Base-by-base conservation (phyloP, 768 basidiomycete species). In the Podaxis rugospora region DNA sequence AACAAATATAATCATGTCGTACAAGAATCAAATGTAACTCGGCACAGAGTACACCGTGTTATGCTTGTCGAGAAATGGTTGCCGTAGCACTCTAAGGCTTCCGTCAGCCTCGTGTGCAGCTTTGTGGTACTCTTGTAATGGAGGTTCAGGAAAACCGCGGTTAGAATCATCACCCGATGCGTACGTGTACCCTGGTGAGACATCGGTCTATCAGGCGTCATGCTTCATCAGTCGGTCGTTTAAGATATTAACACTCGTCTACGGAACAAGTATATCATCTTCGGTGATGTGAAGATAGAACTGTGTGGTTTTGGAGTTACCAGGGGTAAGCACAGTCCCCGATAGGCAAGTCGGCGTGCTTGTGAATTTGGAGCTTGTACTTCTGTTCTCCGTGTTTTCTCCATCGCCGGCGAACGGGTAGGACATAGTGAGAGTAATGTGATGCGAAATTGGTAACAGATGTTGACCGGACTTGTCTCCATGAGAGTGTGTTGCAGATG, bases 281-380 rank as follows among this genome's bases (percentile, higher is more conserved):
- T 61, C 36, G 21, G 59, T 61, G 21, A 55, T 39, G 18, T 40
- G 53, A n/a, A 61, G 52, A n/a, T 18, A 25, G 21, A 61, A 61
- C 21, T 61, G 28, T 49, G 52, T 37, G 18, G 35, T 46, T 46
- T 37, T 21, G 14, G 59, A 55, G 18, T 55, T 54, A 25, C 59
- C 52, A 49, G 47, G 42, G 32, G 59, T 54, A 39, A 36, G 52
- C 5, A 37, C 59, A 47, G 36, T 50, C 44, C 52, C 59, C 36
- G 28, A 55, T 36, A 61, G 35, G 35, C 6, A 49, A 23, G 44
- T 61, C 13, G 36, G 37, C 2, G 13, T 40, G 11, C 18, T 40
- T 28, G 16, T 4, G 18, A 40, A 49, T 16, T 47, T 47, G 27
- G 42, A 11, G 37, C 13, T 35, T 5, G 35, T 51, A 10, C 44